Conservation (phyloP, 495 filamentous ascomycete genomes). For the Aeminium ludgeri region DNA sequence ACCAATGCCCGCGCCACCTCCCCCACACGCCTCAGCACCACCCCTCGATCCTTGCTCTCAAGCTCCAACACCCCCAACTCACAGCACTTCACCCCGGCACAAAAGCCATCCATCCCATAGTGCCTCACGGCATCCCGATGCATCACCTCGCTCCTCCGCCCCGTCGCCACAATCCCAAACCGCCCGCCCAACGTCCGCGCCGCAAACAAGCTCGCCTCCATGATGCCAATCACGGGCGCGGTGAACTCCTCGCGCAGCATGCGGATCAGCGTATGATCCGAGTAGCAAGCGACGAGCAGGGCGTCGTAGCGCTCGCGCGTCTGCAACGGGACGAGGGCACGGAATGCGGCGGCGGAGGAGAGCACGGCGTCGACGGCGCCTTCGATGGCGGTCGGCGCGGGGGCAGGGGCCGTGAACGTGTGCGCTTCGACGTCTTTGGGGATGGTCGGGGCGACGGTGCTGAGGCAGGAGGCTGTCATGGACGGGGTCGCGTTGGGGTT, state of each 20-base stretch:
- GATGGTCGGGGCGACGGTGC: conserved; percentile 25
- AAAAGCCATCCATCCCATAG: conserved; percentile 28
- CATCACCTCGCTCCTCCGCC: conserved; percentile 24
- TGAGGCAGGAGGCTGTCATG: conserved; percentile 32
- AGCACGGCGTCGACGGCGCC: conserved; percentile 30
- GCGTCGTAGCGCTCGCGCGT: conserved; percentile 27
- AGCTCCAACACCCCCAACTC: conserved; percentile 29
- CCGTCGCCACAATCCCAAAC: conserved; percentile 28
- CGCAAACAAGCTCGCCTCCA: conserved; percentile 27
- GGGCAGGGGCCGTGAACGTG: conserved; percentile 31
- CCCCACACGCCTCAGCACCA: conserved; percentile 27
- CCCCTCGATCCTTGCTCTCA: conserved; percentile 23
- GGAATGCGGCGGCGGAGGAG: conserved; percentile 26
- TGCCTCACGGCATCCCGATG: conserved; percentile 27
- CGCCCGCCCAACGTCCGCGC: conserved; percentile 13
- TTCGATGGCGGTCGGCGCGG: conserved; percentile 32
- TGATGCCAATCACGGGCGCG: conserved; percentile 32
- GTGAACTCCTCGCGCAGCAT: conserved; percentile 32
- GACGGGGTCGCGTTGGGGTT: conserved; percentile 33
- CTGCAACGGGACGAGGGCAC: conserved; percentile 26
- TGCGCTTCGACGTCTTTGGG: conserved; percentile 28
- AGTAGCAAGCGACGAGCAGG: conserved; percentile 35
- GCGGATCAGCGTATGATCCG: conserved; percentile 32
- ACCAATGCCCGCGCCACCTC: conserved; percentile 25
- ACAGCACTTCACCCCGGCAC: conserved; percentile 26